Evolutionary conservation across 495 filamentous ascomycete genomes (phyloP), one percentile per base, ranked within the genome.

Genomic region (Amorphotheca resinae): DNA sequence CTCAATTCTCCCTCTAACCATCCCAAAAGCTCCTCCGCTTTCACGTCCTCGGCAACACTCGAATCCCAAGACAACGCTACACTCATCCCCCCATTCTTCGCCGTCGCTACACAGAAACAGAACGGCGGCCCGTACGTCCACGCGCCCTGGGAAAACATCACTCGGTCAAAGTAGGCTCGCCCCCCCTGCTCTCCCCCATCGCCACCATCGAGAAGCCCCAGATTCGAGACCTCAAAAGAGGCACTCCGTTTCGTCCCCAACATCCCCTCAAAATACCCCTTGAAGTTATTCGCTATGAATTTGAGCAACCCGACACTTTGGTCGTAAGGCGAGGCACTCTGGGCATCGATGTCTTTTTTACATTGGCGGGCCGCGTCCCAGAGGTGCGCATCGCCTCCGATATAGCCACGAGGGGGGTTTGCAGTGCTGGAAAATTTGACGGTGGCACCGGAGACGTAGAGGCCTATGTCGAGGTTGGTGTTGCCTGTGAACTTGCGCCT

Each of bases 161-260:
- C 22, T 28, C 23, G 36, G 16, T 40, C 37, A 28, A 45, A 37
- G 5, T 14, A 16, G n/a, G 32, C 42, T 2, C 31, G 17, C 12
- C 33, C 42, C 8, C 7, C 15, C 22, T 28, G 4, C 5, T 11
- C 15, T 2, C 15, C 33, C 4, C 15, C 17, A 12, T 15, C 44
- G n/a, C n/a, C n/a, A 16, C 44, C 44, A 45, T 45, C 42, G 3
- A 46, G 16, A 17, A 38, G 17, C 5, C 35, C 36, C 1, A 46
- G 16, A 34, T 46, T 46, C 2, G 36, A 40, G 15, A 46, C 44
- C 25, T 46, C 44, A 16, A 46, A 46, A 22, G 36, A 28, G 2
- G 14, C 11, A 9, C 22, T 9, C 17, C 44, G n/a, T 8, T 23
- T 34, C 21, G 17, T 28, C 1, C 44, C 44, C 20, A 46, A n/a